Conservation (phyloP, 2,329 filamentous ascomycete species). For the Fusarium albidum region DNA sequence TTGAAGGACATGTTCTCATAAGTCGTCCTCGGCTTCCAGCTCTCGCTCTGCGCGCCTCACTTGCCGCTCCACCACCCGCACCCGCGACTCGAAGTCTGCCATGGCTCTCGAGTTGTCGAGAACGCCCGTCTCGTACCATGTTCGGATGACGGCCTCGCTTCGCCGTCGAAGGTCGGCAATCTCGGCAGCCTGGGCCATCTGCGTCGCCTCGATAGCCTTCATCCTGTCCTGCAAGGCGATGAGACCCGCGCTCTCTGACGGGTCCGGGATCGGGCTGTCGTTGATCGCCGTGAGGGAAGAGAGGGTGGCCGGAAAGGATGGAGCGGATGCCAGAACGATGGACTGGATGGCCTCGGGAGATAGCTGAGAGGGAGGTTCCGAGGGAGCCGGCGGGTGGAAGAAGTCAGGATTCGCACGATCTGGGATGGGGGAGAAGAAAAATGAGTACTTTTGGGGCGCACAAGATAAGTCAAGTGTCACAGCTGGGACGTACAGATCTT, state of each 20-base stretch:
- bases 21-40: constrained; percentile 36
- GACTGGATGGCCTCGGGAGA: constrained; percentile 60
- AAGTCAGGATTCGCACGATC: constrained; percentile 63
- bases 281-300: constrained; percentile 66
- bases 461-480: not conserved
- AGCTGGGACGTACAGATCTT: constrained; percentile 62
- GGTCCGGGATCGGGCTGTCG: constrained; percentile 65
- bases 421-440: constrained; percentile 43
- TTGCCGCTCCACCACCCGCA: constrained; percentile 71
- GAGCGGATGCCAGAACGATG: constrained; percentile 64
- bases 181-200: constrained; percentile 68
- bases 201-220: constrained; percentile 65
- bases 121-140: constrained; percentile 79
- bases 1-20: constrained; percentile 31
- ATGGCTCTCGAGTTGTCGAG: constrained; percentile 73
- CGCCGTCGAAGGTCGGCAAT: constrained; percentile 69
- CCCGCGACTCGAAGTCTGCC: constrained; percentile 74
- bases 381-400: constrained; percentile 58
- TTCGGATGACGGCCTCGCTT: constrained; percentile 69
- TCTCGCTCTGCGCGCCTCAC: constrained; percentile 69
- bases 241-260: constrained; percentile 62
- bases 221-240: constrained; percentile 69
- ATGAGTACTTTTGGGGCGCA: not conserved
- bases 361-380: constrained; percentile 61
- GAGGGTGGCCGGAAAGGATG: constrained; percentile 62